These are phyloP conservation scores for Aspergillus piperis DNA, from an alignment of 2,329 filamentous ascomycete genomes.

Conservation along the genomic window DNA sequence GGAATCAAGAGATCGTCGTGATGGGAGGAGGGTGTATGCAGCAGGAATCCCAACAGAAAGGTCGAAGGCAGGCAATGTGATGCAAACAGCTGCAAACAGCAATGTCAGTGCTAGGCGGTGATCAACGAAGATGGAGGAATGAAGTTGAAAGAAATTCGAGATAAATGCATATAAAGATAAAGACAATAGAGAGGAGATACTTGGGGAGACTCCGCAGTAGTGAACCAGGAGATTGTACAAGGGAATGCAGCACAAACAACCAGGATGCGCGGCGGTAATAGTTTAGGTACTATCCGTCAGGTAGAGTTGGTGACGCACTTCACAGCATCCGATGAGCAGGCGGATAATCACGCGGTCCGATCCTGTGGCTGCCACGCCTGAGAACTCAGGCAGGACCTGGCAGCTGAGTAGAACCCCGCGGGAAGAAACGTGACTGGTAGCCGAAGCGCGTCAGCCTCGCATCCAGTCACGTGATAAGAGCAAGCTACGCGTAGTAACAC, in stretches of 20 bases:
- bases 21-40: background rate
- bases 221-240: background rate
- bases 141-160: background rate
- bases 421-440: background rate
- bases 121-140: background rate
- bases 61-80: slow-evolving; percentile 11
- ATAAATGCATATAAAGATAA: background rate
- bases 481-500: slow-evolving; percentile 14
- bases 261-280: background rate
- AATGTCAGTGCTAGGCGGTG: slow-evolving; percentile 8
- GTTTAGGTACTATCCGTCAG: background rate
- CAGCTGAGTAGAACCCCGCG: background rate
- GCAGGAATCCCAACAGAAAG: slow-evolving; percentile 8
- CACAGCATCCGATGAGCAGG: background rate
- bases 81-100: slow-evolving; percentile 38
- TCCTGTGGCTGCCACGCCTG: background rate
- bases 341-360: background rate
- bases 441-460: background rate
- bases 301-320: slow-evolving; percentile 5
- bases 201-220: background rate
- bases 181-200: background rate
- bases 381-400: background rate
- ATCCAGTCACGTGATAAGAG: background rate
- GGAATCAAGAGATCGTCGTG: slow-evolving; percentile 8
- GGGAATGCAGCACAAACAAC: background rate